Percentiles rank a stretch among this genome's conserved stretches.
Conservation (phyloP, 345 rosid genomes). For the Brassica incana region DNA sequence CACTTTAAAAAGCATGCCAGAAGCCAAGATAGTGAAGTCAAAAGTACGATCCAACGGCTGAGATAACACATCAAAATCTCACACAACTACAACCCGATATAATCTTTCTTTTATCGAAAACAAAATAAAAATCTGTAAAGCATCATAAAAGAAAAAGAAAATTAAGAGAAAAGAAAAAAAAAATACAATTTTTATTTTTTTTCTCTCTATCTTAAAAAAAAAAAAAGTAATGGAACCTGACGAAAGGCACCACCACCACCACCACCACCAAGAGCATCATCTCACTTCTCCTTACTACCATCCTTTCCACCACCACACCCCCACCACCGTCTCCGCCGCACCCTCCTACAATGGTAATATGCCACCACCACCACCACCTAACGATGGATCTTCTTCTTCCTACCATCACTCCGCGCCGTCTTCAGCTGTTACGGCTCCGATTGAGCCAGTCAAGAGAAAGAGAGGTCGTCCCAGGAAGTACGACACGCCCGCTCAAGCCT, state of each 20-base stretch:
- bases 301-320: conserved; percentile 30
- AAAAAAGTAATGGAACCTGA: conserved; percentile 53
- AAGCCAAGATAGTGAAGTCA: conserved; percentile 21
- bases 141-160: conserved; percentile 29
- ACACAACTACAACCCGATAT: conserved; percentile 33
- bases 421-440: conserved; percentile 43
- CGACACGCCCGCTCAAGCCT: conserved; percentile 86
- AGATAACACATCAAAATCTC: conserved; percentile 8
- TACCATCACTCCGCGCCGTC: conserved; percentile 69
- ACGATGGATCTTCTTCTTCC: conserved; percentile 32
- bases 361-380: conserved; percentile 39
- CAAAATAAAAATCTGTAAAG: conserved; percentile 13
- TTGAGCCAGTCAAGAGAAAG: conserved; percentile 69
- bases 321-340: conserved; percentile 46
- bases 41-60: conserved; percentile 23
- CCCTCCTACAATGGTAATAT: conserved; percentile 64
- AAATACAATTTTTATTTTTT: conserved; percentile 15
- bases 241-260: conserved; percentile 47
- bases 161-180: conserved; percentile 20
- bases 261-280: conserved; percentile 14
- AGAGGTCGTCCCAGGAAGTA: conserved; percentile 97
- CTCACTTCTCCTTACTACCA: conserved; percentile 50
- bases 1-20: too few species aligned
- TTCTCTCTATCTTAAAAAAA: conserved; percentile 6
- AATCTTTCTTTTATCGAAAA: neutral